These are phyloP conservation scores for Trichoderma sp. DNA, from an alignment of 2,329 filamentous ascomycete species.

Conservation along the genomic window DNA sequence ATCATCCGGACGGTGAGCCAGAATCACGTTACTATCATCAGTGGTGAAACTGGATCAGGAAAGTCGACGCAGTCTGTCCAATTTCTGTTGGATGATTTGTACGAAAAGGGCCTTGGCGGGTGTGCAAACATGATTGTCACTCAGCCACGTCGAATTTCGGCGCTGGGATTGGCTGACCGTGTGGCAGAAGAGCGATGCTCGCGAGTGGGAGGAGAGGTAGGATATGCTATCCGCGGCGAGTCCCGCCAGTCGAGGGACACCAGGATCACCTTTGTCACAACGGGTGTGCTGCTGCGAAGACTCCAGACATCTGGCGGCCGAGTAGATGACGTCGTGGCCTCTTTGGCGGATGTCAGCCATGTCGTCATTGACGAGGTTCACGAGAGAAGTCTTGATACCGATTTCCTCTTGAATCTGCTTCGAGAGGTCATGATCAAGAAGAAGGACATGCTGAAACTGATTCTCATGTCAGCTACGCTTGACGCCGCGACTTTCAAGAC, in stretches of 20 bases:
- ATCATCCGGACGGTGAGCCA: constrained; percentile 76
- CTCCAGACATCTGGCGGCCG: constrained; percentile 87
- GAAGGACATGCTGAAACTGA: constrained; percentile 80
- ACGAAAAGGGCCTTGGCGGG: constrained; percentile 72
- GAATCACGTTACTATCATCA: constrained; percentile 93
- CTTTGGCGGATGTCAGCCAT: constrained; percentile 88
- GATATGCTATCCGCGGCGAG: constrained; percentile 90
- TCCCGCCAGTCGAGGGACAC: constrained; percentile 74
- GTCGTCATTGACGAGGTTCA: constrained; percentile 97
- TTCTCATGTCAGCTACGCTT: constrained; percentile 95
- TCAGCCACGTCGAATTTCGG: constrained; percentile 91
- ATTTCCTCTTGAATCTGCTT: constrained; percentile 87
- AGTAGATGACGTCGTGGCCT: constrained; percentile 77
- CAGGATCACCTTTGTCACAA: constrained; percentile 94
- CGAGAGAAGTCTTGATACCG: constrained; percentile 90
- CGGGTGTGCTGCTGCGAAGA: constrained; percentile 85
- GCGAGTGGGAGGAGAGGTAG: constrained; percentile 82
- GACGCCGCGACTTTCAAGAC: constrained; percentile 82
- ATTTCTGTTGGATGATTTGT: constrained; percentile 91
- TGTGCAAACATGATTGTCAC: constrained; percentile 92
- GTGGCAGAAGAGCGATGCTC: constrained; percentile 90
- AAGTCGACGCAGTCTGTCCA: constrained; percentile 98
- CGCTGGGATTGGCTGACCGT: constrained; percentile 88
- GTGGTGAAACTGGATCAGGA: constrained; percentile 93
- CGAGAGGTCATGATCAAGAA: constrained; percentile 76